Evolutionary conservation across 2,329 filamentous ascomycete genomes (phyloP).

Genomic region (Calonectria pauciramosa): DNA sequence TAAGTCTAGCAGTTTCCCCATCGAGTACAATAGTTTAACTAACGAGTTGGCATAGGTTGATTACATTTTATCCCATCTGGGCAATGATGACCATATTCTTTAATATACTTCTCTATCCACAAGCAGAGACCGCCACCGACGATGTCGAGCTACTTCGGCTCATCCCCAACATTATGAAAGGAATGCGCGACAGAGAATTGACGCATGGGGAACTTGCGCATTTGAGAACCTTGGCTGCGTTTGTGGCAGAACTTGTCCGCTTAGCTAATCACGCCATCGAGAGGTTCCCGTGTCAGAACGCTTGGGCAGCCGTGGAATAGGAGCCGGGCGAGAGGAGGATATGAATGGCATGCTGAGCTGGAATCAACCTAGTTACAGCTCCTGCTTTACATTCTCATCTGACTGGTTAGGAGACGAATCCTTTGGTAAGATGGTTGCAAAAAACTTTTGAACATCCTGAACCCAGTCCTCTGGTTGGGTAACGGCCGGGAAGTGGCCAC

Average conservation of each 20-base stretch:
- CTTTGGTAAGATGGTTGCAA: neutral
- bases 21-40: neutral
- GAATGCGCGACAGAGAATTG: neutral
- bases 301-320: neutral
- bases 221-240: neutral
- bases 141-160: neutral
- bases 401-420: neutral
- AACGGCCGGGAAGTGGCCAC: neutral
- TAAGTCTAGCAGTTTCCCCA: neutral
- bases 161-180: neutral
- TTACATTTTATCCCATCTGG: neutral
- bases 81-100: neutral
- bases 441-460: neutral
- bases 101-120: neutral
- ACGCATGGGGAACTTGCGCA: neutral
- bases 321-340: neutral
- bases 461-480: neutral
- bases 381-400: neutral
- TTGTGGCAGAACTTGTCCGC: neutral
- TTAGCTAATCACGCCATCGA: neutral
- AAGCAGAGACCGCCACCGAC: neutral
- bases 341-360: neutral
- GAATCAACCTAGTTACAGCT: neutral
- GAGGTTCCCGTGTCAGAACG: neutral
- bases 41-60: neutral